Evolutionary conservation across 1,139 yeast genomes (phyloP).

Genomic region (Lipomyces yarrowii): DNA sequence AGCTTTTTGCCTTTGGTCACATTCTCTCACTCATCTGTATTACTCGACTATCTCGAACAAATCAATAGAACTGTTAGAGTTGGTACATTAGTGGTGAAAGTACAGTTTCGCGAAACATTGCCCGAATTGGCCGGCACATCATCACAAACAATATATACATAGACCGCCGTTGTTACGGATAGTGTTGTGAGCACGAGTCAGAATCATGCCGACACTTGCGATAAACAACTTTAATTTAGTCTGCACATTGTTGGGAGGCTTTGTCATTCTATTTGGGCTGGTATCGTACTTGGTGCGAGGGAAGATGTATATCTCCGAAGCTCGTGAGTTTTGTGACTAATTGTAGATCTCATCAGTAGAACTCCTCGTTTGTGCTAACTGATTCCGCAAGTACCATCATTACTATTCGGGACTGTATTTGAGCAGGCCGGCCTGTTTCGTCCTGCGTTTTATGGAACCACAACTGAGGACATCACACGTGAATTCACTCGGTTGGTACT

Average conservation of each 20-base stretch:
- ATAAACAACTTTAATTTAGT: slow-evolving; percentile 38
- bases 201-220: slow-evolving; percentile 31
- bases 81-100: no score
- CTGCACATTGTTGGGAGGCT: slow-evolving; percentile 40
- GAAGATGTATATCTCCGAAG: slow-evolving; percentile 39
- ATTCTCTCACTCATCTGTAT: no score
- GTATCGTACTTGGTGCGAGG: slow-evolving; percentile 39
- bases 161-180: slow-evolving; percentile 3
- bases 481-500: slow-evolving; percentile 47
- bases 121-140: no score
- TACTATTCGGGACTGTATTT: slow-evolving; percentile 40
- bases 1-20: no score
- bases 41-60: no score
- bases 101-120: no score
- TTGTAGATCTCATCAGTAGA: background rate
- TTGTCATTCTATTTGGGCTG: slow-evolving; percentile 38
- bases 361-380: background rate
- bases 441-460: slow-evolving; percentile 35
- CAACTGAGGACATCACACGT: slow-evolving; percentile 36
- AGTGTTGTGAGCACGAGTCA: slow-evolving; percentile 38
- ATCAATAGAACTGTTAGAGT: no score
- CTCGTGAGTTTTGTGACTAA: slow-evolving; percentile 11
- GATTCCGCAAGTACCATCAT: slow-evolving; percentile 36
- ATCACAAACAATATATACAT: no score
- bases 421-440: slow-evolving; percentile 36